phyloP scores from a whole-genome alignment of 1,284 basidiomycete genomes.

The Cerioporus squamosus region DNA sequence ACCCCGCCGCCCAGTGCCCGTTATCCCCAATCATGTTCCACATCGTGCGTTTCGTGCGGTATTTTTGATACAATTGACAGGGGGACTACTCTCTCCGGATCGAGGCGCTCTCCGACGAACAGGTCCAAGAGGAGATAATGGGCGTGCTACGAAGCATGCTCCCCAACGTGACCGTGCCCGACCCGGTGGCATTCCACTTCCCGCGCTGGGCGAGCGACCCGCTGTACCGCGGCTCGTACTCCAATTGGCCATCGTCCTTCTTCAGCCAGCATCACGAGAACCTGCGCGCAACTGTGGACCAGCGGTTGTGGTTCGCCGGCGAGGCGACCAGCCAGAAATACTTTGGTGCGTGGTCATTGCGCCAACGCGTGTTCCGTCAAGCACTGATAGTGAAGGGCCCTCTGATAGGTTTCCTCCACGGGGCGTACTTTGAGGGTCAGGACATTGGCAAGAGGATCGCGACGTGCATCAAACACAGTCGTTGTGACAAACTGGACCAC shows the following conservation, averaged over 20 bases:
- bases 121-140: constrained; percentile 58
- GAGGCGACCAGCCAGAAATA: constrained; percentile 62
- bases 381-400: neutral
- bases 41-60: no score
- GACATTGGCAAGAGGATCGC: constrained; percentile 40
- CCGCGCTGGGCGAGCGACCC: constrained; percentile 59
- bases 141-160: constrained; percentile 60
- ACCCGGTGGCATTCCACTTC: constrained; percentile 56
- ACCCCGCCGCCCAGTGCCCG: neutral
- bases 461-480: constrained; percentile 40
- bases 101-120: constrained; percentile 50
- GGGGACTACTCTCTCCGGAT: constrained; percentile 61
- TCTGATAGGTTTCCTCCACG: constrained; percentile 37
- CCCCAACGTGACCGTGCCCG: constrained; percentile 53
- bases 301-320: constrained; percentile 63
- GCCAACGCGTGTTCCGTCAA: neutral
- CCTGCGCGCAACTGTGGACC: constrained; percentile 54
- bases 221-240: constrained; percentile 68
- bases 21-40: no score
- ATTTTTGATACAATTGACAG: constrained; percentile 29
- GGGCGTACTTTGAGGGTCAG: constrained; percentile 40
- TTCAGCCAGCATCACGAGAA: constrained; percentile 55
- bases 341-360: constrained; percentile 46
- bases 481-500: constrained; percentile 33
- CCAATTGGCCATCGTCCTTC: constrained; percentile 67